phyloP scores from a whole-genome alignment of 208 protist genomes.

The Acanthamoeba quina region DNA sequence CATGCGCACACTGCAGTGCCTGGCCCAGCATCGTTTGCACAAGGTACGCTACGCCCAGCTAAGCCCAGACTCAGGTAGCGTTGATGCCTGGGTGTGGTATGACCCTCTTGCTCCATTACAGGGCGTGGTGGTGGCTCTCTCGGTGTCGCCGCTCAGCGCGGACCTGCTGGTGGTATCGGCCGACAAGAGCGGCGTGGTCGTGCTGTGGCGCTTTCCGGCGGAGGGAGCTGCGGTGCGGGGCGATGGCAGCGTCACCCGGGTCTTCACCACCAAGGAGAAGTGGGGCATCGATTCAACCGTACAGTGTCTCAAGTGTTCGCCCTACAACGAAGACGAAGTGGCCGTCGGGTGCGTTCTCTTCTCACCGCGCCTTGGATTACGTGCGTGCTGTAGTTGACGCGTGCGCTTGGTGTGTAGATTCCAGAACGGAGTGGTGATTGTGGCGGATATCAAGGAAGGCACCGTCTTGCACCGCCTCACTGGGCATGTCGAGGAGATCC shows the following conservation, averaged over 20 bases:
- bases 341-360: background rate
- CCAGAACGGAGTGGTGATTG: conserved; percentile 51
- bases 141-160: background rate
- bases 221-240: background rate
- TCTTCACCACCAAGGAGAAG: background rate
- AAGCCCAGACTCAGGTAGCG: too few species aligned
- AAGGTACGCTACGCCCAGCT: background rate
- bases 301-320: conserved; percentile 36
- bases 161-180: conserved; percentile 1
- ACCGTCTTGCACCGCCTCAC: conserved; percentile 40
- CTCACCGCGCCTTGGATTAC: background rate
- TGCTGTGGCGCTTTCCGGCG: background rate
- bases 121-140: background rate
- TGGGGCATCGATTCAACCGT: conserved; percentile 48
- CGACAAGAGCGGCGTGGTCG: conserved; percentile 30
- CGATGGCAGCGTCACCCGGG: background rate
- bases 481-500: conserved; percentile 61
- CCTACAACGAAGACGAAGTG: conserved; percentile 25
- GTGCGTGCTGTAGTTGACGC: too few species aligned
- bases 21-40: conserved; percentile 41
- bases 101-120: background rate
- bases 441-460: conserved; percentile 33
- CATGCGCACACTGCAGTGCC: conserved; percentile 5
- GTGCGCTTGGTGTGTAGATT: conserved; percentile 3
- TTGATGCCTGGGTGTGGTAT: background rate